Base-by-base conservation (phyloP, 2,329 filamentous ascomycete species). In the Cordyceps farinosa region DNA sequence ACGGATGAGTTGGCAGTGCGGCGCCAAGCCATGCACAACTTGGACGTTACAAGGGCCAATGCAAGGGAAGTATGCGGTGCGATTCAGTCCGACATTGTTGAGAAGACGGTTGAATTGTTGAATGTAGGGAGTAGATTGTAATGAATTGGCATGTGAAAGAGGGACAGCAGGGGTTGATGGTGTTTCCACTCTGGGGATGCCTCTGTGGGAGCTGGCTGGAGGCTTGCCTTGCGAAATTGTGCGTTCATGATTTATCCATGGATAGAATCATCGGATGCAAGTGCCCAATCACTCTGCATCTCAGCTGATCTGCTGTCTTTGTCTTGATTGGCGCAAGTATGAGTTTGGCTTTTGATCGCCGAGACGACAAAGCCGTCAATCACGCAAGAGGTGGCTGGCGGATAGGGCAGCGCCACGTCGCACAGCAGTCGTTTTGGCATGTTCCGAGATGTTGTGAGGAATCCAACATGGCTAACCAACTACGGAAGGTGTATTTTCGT, bases 111-210 rank as follows among this genome's bases (percentile, higher is more conserved):
- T 54, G 59, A 48, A 61, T 55, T 53, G 58, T 60, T 60, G 57
- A 60, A 60, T n/a, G 38, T 7, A 15, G 38, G 22, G 22, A 22
- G 22, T 22, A 22, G 11, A 40, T 30, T 34, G 47, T 27, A 22
- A 47, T 30, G 32, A 32, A 61, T 61, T 61, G 50, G 13, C 59
- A 61, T 61, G 59, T 61, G 59, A 61, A 61, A 61, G 59, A 61
- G 59, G 50, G 51, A 53, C 32, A 7, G 42, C 40, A 36, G 22
- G 59, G 59, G 50, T 48, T 45, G 42, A 55, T 5, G 59, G 13
- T 29, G 58, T 61, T 55, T 42, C 59, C 56, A 60, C 56, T 32
- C 36, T 10, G 17, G 29, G 29, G 27, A 30, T 44, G 38, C 15
- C 22, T 44, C 27, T 29, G 30, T 15, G 34, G 32, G n/a, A 44